A percentile compares a stretch with the other conserved stretches of the same genome.
Conservation (phyloP, 2,329 filamentous ascomycete genomes). For the Aspergillus pseudoglaucus region DNA sequence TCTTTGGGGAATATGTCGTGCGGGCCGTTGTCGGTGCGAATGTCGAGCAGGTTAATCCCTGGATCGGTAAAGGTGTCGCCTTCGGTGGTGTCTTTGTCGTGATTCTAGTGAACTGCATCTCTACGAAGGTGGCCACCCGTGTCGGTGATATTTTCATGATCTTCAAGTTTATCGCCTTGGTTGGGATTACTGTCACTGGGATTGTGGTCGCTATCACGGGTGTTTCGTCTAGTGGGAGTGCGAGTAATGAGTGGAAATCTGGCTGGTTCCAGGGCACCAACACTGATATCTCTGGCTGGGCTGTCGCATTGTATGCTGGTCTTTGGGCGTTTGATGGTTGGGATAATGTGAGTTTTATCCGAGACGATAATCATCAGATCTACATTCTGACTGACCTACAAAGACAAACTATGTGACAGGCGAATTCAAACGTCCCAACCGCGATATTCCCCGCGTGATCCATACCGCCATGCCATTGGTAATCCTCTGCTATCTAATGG, state of each 20-base stretch:
- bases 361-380: slow-evolving; percentile 2
- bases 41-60: slow-evolving; percentile 69
- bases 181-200: slow-evolving; percentile 80
- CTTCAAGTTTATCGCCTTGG: slow-evolving; percentile 83
- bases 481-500: slow-evolving; percentile 81
- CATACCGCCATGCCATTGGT: slow-evolving; percentile 95
- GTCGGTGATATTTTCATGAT: slow-evolving; percentile 95
- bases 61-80: slow-evolving; percentile 87
- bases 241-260: slow-evolving; percentile 80
- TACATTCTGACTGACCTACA: slow-evolving; percentile 6
- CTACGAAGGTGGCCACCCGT: slow-evolving; percentile 77
- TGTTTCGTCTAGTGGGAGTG: slow-evolving; percentile 66
- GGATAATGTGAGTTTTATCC: slow-evolving; percentile 71
- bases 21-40: slow-evolving; percentile 81
- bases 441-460: slow-evolving; percentile 88
- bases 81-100: slow-evolving; percentile 68
- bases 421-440: slow-evolving; percentile 85
- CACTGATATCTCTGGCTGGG: slow-evolving; percentile 75
- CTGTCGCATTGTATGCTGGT: slow-evolving; percentile 88
- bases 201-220: slow-evolving; percentile 86
- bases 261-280: slow-evolving; percentile 87
- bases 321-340: slow-evolving; percentile 98
- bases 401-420: slow-evolving; percentile 96
- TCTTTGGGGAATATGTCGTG: slow-evolving; percentile 97
- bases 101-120: slow-evolving; percentile 82